Percentiles rank a stretch among this genome's conserved stretches.
These are phyloP conservation scores for Sugiyamaella novakii DNA, from an alignment of 1,139 yeast species.

Conservation along the genomic window DNA sequence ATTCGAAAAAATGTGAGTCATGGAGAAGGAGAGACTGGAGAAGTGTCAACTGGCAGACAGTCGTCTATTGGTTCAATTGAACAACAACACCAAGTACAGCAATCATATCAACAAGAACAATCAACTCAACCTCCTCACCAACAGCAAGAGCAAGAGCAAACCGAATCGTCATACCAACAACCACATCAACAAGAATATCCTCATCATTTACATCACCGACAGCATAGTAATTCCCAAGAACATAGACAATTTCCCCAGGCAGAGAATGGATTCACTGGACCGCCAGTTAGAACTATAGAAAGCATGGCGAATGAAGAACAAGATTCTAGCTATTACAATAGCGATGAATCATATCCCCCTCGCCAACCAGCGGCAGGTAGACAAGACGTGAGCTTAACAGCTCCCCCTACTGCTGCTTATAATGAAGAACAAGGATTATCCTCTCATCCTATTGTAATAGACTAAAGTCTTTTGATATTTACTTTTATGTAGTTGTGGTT, in stretches of 20 bases:
- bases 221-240: not conserved
- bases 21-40: not conserved
- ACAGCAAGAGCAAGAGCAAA: not conserved
- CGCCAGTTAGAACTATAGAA: conserved; percentile 9
- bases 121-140: not conserved
- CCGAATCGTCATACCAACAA: not conserved
- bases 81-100: not conserved
- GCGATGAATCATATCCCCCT: not conserved
- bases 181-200: not conserved
- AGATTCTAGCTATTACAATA: conserved; percentile 1
- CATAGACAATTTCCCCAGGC: not conserved
- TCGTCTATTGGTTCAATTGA: too few species aligned
- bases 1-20: conserved; percentile 25
- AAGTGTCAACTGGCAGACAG: not conserved
- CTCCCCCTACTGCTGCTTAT: conserved; percentile 5
- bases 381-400: conserved; percentile 18
- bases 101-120: not conserved
- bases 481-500: too few species aligned
- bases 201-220: not conserved
- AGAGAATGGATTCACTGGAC: not conserved
- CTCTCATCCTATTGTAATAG: conserved; percentile 22
- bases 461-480: conserved; percentile 2
- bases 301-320: conserved; percentile 1
- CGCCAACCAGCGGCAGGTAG: conserved; percentile 16
- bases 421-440: conserved; percentile 12